Evolutionary conservation across 1,284 basidiomycete species (phyloP).

Genomic region (Sphaerobolus stellatus): DNA sequence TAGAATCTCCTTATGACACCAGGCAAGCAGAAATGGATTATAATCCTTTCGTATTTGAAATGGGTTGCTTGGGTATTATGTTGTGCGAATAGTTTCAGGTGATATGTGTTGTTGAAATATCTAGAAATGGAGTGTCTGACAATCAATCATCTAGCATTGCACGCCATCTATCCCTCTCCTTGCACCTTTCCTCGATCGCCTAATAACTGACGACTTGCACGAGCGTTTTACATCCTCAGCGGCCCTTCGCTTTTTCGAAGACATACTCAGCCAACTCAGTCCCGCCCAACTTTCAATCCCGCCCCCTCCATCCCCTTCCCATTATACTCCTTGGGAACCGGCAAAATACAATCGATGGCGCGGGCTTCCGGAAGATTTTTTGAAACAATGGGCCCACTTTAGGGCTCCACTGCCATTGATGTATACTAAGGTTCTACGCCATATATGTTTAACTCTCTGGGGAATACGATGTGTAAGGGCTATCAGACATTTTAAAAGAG

Average conservation of each 20-base stretch:
- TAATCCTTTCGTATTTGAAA: conserved; percentile 30
- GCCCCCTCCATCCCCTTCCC: no score
- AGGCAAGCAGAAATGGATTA: conserved; percentile 29
- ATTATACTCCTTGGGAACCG: not conserved
- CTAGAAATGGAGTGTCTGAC: no score
- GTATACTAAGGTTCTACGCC: not conserved
- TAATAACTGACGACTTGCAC: not conserved
- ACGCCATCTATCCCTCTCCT: not conserved
- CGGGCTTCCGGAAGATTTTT: not conserved
- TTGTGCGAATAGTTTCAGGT: not conserved
- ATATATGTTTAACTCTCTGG: not conserved
- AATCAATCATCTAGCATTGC: not conserved
- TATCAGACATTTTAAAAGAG: no score
- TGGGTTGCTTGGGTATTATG: conserved; percentile 12
- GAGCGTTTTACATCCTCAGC: not conserved
- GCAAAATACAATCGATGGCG: not conserved
- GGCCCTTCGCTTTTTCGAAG: not conserved
- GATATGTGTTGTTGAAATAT: no score
- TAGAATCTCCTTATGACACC: conserved; percentile 15
- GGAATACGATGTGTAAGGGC: not conserved
- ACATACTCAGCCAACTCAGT: not conserved
- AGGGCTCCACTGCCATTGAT: not conserved
- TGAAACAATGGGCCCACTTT: not conserved
- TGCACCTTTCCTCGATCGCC: conserved; percentile 1
- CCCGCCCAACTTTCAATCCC: not conserved